Evolutionary conservation across 306 rosid genomes (phyloP).

Genomic region (Clitoria ternatea): DNA sequence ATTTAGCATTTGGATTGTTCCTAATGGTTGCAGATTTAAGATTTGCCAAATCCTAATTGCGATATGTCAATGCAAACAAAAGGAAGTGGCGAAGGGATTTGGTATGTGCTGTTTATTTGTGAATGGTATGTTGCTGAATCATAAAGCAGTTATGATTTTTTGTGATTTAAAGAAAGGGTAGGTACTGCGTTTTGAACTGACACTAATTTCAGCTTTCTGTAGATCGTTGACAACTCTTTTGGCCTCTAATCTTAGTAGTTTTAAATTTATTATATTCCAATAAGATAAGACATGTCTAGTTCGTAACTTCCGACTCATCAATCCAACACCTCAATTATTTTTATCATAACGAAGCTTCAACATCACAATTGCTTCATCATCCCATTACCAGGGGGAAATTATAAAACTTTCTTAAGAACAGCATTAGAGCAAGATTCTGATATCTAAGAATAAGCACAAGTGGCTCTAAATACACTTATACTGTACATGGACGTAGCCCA

Average conservation of each 20-base stretch:
- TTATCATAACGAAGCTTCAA: constrained; percentile 22
- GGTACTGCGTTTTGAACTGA: background rate
- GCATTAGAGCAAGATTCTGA: constrained; percentile 11
- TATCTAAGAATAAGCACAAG: constrained; percentile 16
- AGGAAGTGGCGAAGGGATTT: constrained; percentile 1
- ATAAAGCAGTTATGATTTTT: background rate
- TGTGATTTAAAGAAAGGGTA: background rate
- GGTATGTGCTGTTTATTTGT: background rate
- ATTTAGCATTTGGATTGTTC: background rate
- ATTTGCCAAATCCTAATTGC: background rate
- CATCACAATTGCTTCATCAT: constrained; percentile 36
- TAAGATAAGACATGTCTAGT: constrained; percentile 22
- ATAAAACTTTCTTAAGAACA: background rate
- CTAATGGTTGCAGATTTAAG: background rate
- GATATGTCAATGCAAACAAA: background rate
- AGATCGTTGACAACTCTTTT: constrained; percentile 16
- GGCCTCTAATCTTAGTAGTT: background rate
- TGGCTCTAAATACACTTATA: constrained; percentile 13
- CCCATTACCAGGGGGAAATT: constrained; percentile 12
- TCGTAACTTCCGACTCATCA: constrained; percentile 41
- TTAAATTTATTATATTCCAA: constrained; percentile 4
- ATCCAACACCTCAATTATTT: constrained; percentile 38
- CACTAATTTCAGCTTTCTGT: background rate
- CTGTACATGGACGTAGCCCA: background rate
- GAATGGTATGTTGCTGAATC: constrained; percentile 7